Percentiles rank a stretch among this genome's conserved stretches.
Conservation (phyloP, 441 rosid species). For the Rhodomyrtus psidioides region DNA sequence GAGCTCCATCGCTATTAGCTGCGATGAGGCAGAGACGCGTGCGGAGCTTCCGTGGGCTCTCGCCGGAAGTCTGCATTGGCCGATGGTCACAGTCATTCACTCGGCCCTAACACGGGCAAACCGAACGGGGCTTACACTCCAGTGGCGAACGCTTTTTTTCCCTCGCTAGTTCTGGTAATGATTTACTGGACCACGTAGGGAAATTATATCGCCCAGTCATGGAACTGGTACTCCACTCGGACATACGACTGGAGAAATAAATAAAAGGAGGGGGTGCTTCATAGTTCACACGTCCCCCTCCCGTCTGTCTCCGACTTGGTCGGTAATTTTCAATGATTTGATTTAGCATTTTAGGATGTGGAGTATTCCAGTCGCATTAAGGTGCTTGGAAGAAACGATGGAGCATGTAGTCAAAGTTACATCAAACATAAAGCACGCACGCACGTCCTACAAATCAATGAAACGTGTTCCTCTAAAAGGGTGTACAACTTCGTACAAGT, state of each 20-base stretch:
- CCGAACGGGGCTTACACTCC: slow-evolving; percentile 16
- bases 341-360: neutral
- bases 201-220: neutral
- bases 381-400: neutral
- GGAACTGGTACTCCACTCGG: no score
- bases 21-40: slow-evolving; percentile 8
- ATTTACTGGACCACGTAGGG: neutral
- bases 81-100: slow-evolving; percentile 3
- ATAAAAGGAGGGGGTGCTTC: neutral
- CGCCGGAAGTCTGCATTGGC: neutral
- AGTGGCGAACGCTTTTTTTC: neutral
- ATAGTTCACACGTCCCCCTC: neutral
- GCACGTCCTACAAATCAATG: neutral
- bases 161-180: no score
- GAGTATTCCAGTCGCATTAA: neutral
- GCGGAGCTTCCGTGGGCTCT: slow-evolving; percentile 3
- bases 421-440: neutral
- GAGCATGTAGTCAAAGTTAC: neutral
- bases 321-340: neutral
- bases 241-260: neutral
- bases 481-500: neutral
- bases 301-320: neutral
- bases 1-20: no score
- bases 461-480: neutral
- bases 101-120: neutral